Conservation (phyloP, 306 rosid genomes). For the Hippophae gyantsensis region DNA sequence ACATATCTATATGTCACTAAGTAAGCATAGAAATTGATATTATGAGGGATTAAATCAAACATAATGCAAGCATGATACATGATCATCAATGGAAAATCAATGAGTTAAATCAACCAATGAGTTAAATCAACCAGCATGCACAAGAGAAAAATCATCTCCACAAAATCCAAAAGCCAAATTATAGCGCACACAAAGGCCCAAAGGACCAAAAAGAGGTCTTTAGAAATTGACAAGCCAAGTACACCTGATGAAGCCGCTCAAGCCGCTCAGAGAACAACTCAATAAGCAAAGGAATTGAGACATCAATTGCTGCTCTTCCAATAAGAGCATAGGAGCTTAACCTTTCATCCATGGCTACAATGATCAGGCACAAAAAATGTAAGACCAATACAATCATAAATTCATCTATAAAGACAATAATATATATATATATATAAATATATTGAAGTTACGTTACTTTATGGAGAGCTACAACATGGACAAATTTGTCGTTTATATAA, state of each 20-base stretch:
- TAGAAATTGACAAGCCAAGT: constrained; percentile 11
- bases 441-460: too few relatives aligned
- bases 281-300: constrained; percentile 66
- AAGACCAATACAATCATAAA: neutral
- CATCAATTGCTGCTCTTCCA: constrained; percentile 73
- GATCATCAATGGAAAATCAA: neutral
- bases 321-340: constrained; percentile 86
- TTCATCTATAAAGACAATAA: too few relatives aligned
- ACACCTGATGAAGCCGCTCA: constrained; percentile 70
- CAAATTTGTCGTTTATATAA: too few relatives aligned
- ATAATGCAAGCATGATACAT: neutral
- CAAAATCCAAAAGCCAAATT: constrained; percentile 5
- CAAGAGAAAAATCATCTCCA: neutral
- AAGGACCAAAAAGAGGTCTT: constrained; percentile 4
- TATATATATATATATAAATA: too few relatives aligned
- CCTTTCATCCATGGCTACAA: constrained; percentile 97
- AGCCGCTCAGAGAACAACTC: constrained; percentile 56
- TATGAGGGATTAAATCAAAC: neutral
- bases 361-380: constrained; percentile 15
- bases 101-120: neutral
- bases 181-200: neutral
- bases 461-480: too few relatives aligned
- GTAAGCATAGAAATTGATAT: too few relatives aligned
- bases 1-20: too few relatives aligned
- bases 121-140: neutral